These are phyloP conservation scores for Phlegmacium glaucopus DNA, from an alignment of 768 basidiomycete species.

Conservation along the genomic window DNA sequence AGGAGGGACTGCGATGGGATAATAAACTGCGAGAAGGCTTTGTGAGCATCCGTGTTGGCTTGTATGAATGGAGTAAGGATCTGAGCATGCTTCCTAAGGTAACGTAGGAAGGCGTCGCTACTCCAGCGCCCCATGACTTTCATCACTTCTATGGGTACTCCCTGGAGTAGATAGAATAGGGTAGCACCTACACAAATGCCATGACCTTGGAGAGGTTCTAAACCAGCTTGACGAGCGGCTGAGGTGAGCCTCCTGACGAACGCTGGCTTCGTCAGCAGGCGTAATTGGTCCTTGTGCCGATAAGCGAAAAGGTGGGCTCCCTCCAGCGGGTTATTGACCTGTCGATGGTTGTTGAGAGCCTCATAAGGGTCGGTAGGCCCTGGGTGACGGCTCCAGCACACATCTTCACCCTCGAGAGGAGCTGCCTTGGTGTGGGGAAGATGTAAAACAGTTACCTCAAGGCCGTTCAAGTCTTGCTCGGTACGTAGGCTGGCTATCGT, in stretches of 20 bases:
- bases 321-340: constrained; percentile 2
- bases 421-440: not conserved
- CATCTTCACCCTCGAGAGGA: not conserved
- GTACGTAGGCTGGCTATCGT: not conserved
- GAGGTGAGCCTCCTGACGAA: constrained; percentile 12
- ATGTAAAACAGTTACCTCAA: constrained; percentile 14
- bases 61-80: no score
- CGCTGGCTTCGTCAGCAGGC: constrained; percentile 23
- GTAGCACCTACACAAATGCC: constrained; percentile 22
- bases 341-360: constrained; percentile 11
- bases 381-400: constrained; percentile 21
- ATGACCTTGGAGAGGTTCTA: constrained; percentile 19
- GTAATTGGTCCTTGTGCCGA: not conserved
- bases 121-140: constrained; percentile 30
- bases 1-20: no score
- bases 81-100: no score
- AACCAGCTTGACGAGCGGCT: constrained; percentile 3
- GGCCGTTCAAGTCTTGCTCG: constrained; percentile 4
- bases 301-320: constrained; percentile 26
- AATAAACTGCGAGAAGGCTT: no score
- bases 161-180: constrained; percentile 30
- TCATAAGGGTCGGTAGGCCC: constrained; percentile 19
- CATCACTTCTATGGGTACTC: constrained; percentile 28
- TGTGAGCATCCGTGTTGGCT: no score
- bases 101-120: constrained; percentile 5